Evolutionary conservation across 2,329 filamentous ascomycete species (phyloP).

Genomic region (Monosporascus sp.): DNA sequence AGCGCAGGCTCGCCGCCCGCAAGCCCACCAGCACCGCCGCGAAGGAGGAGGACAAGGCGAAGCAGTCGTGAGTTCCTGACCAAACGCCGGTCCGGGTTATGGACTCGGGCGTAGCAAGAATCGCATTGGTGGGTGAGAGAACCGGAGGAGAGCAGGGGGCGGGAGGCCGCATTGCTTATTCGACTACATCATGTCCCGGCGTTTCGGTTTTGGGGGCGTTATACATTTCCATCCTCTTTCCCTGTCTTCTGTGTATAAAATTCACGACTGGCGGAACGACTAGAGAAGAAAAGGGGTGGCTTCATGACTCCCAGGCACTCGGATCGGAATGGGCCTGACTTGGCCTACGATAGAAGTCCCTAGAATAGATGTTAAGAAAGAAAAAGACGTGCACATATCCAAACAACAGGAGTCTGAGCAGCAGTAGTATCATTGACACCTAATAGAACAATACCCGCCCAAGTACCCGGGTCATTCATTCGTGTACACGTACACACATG

Average conservation of each 20-base stretch:
- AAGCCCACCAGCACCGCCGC: slow-evolving; percentile 23
- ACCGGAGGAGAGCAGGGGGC: neutral
- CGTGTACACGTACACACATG: too few relatives aligned
- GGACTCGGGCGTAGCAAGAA: too few relatives aligned
- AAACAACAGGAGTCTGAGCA: too few relatives aligned
- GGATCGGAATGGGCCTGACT: too few relatives aligned
- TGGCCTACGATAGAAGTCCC: too few relatives aligned
- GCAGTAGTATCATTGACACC: too few relatives aligned
- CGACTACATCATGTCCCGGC: neutral
- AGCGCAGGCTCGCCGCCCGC: slow-evolving; percentile 47
- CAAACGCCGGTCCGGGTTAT: too few relatives aligned
- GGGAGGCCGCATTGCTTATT: neutral
- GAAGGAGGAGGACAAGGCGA: slow-evolving; percentile 12
- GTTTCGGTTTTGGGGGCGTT: neutral
- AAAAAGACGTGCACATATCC: too few relatives aligned
- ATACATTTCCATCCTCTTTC: neutral
- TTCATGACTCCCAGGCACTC: neutral
- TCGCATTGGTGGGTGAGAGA: too few relatives aligned
- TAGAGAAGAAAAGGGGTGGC: neutral
- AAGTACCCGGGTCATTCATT: too few relatives aligned
- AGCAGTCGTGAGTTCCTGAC: neutral
- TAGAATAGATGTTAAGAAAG: too few relatives aligned
- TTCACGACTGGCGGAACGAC: neutral
- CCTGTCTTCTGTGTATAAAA: neutral
- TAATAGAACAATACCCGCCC: too few relatives aligned